Percentiles rank a stretch among this genome's conserved stretches.
phyloP scores from a whole-genome alignment of 306 rosid genomes.

The Malus fusca region DNA sequence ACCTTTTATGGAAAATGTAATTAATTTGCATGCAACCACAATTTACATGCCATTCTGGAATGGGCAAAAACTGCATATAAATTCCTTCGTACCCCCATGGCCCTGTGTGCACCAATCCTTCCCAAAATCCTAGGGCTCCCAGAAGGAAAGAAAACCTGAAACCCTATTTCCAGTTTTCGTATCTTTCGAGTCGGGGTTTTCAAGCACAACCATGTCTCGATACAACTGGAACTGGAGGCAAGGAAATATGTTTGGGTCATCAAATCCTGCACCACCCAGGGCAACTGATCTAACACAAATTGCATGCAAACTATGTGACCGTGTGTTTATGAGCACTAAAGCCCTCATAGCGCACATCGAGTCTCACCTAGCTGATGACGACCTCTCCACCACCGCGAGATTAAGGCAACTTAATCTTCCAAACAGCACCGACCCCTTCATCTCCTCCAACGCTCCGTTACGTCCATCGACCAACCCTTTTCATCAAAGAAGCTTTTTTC shows the following conservation, averaged over 20 bases:
- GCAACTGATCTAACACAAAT: not conserved
- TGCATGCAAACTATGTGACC: slow-evolving; percentile 49
- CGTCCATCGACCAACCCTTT: not conserved
- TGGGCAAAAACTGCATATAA: not conserved
- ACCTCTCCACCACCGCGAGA: slow-evolving; percentile 10
- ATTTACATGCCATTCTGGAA: not conserved
- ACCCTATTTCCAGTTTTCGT: not conserved
- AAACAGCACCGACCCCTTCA: not conserved
- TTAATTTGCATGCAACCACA: not conserved
- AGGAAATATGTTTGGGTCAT: not conserved
- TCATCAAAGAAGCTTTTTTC: not conserved
- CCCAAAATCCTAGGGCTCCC: not conserved
- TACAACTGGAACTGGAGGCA: slow-evolving; percentile 2
- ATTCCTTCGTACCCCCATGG: not conserved
- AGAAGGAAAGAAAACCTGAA: not conserved
- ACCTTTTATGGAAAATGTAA: slow-evolving; percentile 2
- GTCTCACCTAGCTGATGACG: slow-evolving; percentile 40
- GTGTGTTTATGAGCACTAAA: slow-evolving; percentile 25
- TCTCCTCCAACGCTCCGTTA: slow-evolving; percentile 1
- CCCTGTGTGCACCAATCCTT: not conserved
- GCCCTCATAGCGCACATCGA: slow-evolving; percentile 50
- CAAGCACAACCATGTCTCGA: not conserved
- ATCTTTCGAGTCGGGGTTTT: not conserved
- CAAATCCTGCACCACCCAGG: not conserved
- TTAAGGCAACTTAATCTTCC: slow-evolving; percentile 9